Conservation (phyloP, 2,329 filamentous ascomycete species). For the Sclerotinia subarctica region DNA sequence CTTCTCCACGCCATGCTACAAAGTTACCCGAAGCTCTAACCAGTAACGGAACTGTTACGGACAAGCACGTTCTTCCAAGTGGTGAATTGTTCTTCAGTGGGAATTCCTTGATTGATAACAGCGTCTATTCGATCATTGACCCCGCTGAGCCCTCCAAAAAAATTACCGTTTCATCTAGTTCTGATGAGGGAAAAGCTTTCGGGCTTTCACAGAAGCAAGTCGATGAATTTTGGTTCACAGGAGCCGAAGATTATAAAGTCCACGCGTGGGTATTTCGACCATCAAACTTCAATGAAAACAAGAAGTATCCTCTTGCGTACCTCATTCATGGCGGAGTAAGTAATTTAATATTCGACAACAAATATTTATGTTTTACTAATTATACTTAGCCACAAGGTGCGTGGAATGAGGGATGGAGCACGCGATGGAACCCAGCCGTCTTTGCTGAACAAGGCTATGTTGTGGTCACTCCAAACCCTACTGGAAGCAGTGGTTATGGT, state of each 20-base stretch:
- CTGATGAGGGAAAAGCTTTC: constrained; percentile 62
- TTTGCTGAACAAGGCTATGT: constrained; percentile 88
- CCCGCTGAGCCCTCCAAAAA: constrained; percentile 43
- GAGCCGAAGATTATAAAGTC: constrained; percentile 60
- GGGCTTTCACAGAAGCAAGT: constrained; percentile 63
- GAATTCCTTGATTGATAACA: constrained; percentile 70
- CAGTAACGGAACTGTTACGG: constrained; percentile 51
- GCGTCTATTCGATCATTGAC: constrained; percentile 56
- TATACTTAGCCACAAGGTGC: constrained; percentile 35
- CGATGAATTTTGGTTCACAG: constrained; percentile 66
- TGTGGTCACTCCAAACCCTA: constrained; percentile 77
- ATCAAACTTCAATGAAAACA: constrained; percentile 60
- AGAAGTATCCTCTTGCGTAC: constrained; percentile 76
- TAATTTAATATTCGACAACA: background rate
- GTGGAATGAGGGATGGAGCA: constrained; percentile 48
- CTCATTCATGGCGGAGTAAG: constrained; percentile 71
- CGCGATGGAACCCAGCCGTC: constrained; percentile 80
- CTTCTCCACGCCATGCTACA: constrained; percentile 49
- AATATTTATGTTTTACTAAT: background rate
- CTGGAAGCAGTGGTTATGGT: constrained; percentile 79
- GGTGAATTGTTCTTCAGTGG: constrained; percentile 60
- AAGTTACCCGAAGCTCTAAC: constrained; percentile 50
- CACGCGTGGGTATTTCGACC: constrained; percentile 64
- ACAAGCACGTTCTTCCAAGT: constrained; percentile 51
- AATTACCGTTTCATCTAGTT: constrained; percentile 57